Percentiles rank a stretch among this genome's conserved stretches.
phyloP scores from a whole-genome alignment of 805 yeast genomes.

The Torulaspora delbrueckii region DNA sequence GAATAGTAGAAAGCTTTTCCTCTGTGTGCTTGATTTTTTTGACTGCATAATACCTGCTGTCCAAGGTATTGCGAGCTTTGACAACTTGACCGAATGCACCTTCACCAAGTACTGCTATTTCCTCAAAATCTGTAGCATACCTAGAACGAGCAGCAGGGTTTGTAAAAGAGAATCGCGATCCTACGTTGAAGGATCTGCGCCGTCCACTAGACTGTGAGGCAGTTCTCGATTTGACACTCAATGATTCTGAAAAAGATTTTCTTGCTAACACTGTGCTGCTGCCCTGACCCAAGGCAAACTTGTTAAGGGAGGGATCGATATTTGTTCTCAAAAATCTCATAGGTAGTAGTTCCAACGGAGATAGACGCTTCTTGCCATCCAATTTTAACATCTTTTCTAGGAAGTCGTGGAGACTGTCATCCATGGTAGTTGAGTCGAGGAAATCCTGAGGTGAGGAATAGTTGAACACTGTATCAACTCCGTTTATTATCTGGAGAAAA shows the following conservation, averaged over 20 bases:
- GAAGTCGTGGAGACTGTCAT: slow-evolving; percentile 61
- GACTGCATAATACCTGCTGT: slow-evolving; percentile 91
- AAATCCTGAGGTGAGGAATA: slow-evolving; percentile 63
- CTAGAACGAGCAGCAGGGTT: slow-evolving; percentile 49
- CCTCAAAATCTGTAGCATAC: slow-evolving; percentile 91
- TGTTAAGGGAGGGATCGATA: slow-evolving; percentile 38
- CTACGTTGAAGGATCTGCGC: slow-evolving; percentile 41
- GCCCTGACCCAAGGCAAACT: slow-evolving; percentile 25
- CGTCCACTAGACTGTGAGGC: slow-evolving; percentile 27
- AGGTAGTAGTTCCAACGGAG: slow-evolving; percentile 81
- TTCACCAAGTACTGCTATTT: slow-evolving; percentile 80
- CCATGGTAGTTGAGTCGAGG: slow-evolving; percentile 43
- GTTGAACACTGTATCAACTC: slow-evolving; percentile 50
- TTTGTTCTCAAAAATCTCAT: slow-evolving; percentile 76
- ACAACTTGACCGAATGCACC: slow-evolving; percentile 99
- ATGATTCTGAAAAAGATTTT: slow-evolving; percentile 11
- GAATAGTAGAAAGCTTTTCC: slow-evolving; percentile 69
- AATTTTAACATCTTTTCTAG: slow-evolving; percentile 58
- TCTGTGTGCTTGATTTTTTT: slow-evolving; percentile 84
- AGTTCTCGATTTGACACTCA: slow-evolving; percentile 17
- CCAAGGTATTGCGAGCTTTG: slow-evolving; percentile 89
- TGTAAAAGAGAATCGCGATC: slow-evolving; percentile 35
- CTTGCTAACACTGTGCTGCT: slow-evolving; percentile 5
- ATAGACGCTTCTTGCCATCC: slow-evolving; percentile 66
- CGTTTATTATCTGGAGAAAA: slow-evolving; percentile 61